Base-by-base conservation (phyloP, 345 rosid species). In the Brassica cretica region DNA sequence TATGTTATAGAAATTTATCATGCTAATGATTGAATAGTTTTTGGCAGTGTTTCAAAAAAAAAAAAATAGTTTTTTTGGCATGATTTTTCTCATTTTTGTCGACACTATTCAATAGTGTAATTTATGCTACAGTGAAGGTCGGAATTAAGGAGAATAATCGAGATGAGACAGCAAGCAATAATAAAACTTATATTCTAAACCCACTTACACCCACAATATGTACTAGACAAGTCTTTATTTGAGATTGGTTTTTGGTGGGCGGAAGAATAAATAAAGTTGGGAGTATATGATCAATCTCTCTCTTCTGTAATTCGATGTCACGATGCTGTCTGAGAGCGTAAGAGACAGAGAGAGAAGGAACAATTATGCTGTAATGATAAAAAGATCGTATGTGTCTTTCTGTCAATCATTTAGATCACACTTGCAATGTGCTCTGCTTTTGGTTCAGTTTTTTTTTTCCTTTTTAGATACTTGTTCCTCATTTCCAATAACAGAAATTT, bases 161-260 rank as follows among this genome's bases (percentile, higher is more conserved):
- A 73, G 68, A 67, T 25, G 82, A 67, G 77, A 67, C 64, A 79
- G 60, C 33, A 68, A 79, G 62, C 78, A 79, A 79, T 79, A 79
- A 41, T 55, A 62, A 63, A 73, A 67, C 64, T 53, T 68, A 70
- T 64, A 74, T 74, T 80, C 82, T 70, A 44, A 80, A 74, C 71
- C 82, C 82, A 80, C 82, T 80, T 53, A 30, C 61, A 74, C 64
- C 44, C 30, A 73, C 63, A 73, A 49, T 24, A 73, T 62, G 71
- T 49, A 53, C 0, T 62, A 68, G 78, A 79, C 78, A 79, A 35
- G 53, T 68, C 78, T 62, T 32, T 67, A 51, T 56, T 60, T 39
- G 61, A 80, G 75, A 70, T 74, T 74, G 71, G 67, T 79, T 56
- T 79, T 56, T 79, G 75, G 82, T 74, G 82, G 82, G 67, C 78